These are phyloP conservation scores for Lactarius quietus DNA, from an alignment of 768 basidiomycete species.

Conservation along the genomic window DNA sequence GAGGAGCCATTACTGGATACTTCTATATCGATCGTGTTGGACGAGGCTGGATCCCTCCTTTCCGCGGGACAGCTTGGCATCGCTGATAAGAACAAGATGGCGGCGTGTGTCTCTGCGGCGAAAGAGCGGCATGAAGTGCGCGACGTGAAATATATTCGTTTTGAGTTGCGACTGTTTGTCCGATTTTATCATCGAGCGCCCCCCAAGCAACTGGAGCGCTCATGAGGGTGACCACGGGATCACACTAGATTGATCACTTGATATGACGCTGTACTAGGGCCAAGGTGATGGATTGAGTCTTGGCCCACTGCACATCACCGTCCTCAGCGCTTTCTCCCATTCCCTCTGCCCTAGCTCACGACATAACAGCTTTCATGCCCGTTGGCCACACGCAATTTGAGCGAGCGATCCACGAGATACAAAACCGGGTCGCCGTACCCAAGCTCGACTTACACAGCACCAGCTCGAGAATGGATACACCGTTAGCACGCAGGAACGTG, in stretches of 20 bases:
- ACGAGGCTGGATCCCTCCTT: slow-evolving; percentile 46
- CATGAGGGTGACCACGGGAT: slow-evolving; percentile 12
- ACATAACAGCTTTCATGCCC: neutral
- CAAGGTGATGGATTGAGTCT: no score
- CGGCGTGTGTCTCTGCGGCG: slow-evolving; percentile 41
- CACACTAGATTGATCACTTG: slow-evolving; percentile 1
- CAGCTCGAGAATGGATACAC: slow-evolving; percentile 87
- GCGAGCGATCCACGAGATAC: slow-evolving; percentile 64
- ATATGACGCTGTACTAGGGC: neutral
- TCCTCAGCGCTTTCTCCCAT: neutral
- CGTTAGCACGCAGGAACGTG: slow-evolving; percentile 91
- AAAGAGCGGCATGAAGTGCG: slow-evolving; percentile 22
- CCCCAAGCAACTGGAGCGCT: neutral
- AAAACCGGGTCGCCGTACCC: slow-evolving; percentile 47
- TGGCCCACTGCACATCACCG: neutral
- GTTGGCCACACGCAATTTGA: slow-evolving; percentile 47
- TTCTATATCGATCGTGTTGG: slow-evolving; percentile 58
- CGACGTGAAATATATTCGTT: slow-evolving; percentile 23
- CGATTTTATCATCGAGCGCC: neutral
- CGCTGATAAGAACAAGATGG: slow-evolving; percentile 34
- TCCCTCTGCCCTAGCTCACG: neutral
- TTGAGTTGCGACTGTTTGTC: neutral
- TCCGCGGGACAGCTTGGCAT: slow-evolving; percentile 56
- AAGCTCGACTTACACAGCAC: slow-evolving; percentile 88
- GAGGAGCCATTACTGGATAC: slow-evolving; percentile 86